Conservation (phyloP, 78 protist genomes). For the Dictyostelium purpureum region DNA sequence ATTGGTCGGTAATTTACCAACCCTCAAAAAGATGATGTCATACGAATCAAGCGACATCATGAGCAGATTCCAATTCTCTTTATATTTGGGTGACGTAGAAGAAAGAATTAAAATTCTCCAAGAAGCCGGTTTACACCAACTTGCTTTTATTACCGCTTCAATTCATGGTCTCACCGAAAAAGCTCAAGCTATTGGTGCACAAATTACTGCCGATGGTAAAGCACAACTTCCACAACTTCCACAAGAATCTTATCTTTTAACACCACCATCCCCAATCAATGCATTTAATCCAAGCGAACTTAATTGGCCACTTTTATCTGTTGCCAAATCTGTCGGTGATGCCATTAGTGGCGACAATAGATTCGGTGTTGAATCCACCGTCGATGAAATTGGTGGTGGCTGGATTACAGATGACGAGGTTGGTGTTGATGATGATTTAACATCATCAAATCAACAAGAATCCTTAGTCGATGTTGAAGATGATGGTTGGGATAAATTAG, state of each 20-base stretch:
- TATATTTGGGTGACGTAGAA: constrained; percentile 94
- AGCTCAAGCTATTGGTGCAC: constrained; percentile 20
- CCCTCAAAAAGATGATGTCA: constrained; percentile 92
- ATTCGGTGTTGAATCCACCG: constrained; percentile 36
- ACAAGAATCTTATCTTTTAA: constrained; percentile 12
- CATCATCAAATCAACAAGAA: background rate
- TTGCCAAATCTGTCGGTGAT: constrained; percentile 77
- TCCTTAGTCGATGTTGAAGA: constrained; percentile 20
- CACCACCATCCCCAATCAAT: constrained; percentile 85
- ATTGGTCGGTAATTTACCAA: constrained; percentile 95
- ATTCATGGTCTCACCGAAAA: constrained; percentile 92
- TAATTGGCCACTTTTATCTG: constrained; percentile 94
- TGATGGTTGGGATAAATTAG: constrained; percentile 73
- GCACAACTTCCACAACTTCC: constrained; percentile 22
- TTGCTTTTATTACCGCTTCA: constrained; percentile 93
- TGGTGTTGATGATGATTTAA: constrained; percentile 33
- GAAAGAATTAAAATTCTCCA: constrained; percentile 89
- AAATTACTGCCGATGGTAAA: constrained; percentile 7
- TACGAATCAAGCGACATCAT: constrained; percentile 89
- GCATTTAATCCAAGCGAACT: constrained; percentile 32
- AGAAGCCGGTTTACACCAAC: constrained; percentile 69
- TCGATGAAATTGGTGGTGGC: background rate
- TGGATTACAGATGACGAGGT: background rate
- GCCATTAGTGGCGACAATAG: constrained; percentile 12
- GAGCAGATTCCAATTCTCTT: constrained; percentile 92